Percentiles rank a stretch among this genome's conserved stretches.
phyloP scores from a whole-genome alignment of 2,329 filamentous ascomycete species.

The Beauveria caledonica region DNA sequence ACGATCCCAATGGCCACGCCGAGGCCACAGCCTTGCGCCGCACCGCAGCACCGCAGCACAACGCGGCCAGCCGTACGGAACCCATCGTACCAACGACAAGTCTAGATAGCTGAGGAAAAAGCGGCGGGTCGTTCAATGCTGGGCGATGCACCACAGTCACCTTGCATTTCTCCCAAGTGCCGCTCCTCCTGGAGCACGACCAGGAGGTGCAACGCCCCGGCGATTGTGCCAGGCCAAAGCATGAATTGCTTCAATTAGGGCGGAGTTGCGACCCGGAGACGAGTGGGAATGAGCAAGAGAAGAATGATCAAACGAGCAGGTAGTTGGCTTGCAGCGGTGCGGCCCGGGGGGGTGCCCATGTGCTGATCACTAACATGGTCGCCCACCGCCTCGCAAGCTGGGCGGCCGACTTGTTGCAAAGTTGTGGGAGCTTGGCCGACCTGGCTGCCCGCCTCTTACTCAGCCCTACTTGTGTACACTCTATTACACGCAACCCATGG shows the following conservation, averaged over 20 bases:
- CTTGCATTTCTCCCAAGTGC: background rate
- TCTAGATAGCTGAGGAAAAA: background rate
- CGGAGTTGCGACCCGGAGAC: background rate
- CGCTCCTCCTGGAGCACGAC: background rate
- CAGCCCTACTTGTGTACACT: background rate
- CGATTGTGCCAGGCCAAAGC: background rate
- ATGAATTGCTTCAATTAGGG: background rate
- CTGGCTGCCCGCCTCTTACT: background rate
- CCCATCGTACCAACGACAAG: background rate
- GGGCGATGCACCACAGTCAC: background rate
- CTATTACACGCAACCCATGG: background rate
- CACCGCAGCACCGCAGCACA: background rate
- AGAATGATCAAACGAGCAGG: background rate
- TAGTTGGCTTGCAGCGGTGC: background rate
- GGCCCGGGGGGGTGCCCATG: background rate
- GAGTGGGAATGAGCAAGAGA: background rate
- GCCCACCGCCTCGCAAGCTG: background rate
- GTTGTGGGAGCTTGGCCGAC: background rate
- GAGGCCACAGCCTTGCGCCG: background rate
- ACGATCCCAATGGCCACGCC: background rate
- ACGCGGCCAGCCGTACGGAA: background rate
- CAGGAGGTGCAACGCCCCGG: background rate
- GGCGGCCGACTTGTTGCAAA: background rate
- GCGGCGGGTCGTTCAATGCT: background rate
- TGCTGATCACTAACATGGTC: background rate